Evolutionary conservation across 495 filamentous ascomycete species (phyloP), one percentile per base, ranked within the genome.

Genomic region (Podospora conica): DNA sequence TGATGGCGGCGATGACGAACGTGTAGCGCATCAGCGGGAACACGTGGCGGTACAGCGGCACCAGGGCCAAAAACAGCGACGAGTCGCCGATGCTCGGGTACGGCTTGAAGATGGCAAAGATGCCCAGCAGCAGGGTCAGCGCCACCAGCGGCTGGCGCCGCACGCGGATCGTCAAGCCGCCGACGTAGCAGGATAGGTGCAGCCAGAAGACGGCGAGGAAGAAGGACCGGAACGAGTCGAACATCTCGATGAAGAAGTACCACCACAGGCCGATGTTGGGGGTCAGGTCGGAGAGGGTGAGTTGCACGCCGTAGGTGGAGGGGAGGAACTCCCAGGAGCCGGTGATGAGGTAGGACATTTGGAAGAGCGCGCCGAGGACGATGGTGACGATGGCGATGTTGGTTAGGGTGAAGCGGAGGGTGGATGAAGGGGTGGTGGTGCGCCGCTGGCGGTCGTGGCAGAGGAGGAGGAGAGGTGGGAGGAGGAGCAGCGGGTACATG

Each of bases 211-310:
- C 92, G 22, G 91, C 96, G 3, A 98, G 83, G 83, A 98, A 98
- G 81, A 98, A 98, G 59, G 90, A 88, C 23, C 95, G 87, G 83
- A 98, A 98, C 5, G 92, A 94, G 77, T 98, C 95, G 75, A 98
- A 98, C 87, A 98, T 98, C 78, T 98, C 95, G 70, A 94, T 96
- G 79, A 98, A 98, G 78, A 98, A 98, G 79, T 98, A 98, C 95
- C 95, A 98, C 95, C 95, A 98, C 0, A 98, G 83, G 2, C 95
- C 95, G 53, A 96, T 88, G 68, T 98, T 98, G 23, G 95, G 95
- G 0, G 94, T 94, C 55, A 98, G 81, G 77, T 98, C 96, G 1
- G 93, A 93, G 4, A 98, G 86, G 3, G 95, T 86, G 15, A 98
- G 82, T 70, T 94, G 92, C 25, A 96, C 90, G 63, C 93, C 92